Base-by-base conservation (phyloP, 2,329 filamentous ascomycete species). In the Pseudocercospora fuligena region DNA sequence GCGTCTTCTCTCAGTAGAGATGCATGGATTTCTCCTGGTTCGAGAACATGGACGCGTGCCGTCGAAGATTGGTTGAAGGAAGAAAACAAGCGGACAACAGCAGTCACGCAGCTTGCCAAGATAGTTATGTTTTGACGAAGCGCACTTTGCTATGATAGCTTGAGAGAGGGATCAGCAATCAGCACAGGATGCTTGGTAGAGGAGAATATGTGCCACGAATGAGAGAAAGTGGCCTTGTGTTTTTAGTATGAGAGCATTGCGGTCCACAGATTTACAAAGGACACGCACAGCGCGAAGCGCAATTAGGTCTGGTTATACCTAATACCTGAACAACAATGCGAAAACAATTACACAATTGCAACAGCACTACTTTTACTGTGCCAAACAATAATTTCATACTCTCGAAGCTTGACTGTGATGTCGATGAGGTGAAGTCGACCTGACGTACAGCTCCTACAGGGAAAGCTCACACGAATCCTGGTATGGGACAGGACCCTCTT, bases 121-220 rank as follows among this genome's bases (percentile, higher is more conserved):
- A 56, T 33, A 56, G 23, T 14, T 33, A 56, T 33, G 27, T 56
- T 27, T n/a, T 56, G 16, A 56, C 25, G 51, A 56, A 25, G 47
- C 47, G 19, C 47, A 51, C 3, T 51, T 25, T 51, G 51, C 51
- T 56, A 56, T 27, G 51, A 56, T 27, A 56, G 51, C 51, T 56
- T 11, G 51, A 56, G 51, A 16, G 23, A 56, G 51, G 27, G 51
- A 56, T 31, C 19, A 14, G 9, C 21, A 51, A 51, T 51, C 51
- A 56, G 51, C 51, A 56, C 51, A 56, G 51, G 51, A 29, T 56
- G 51, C 51, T 56, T 31, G 27, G 51, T 56, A 56, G 51, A 51
- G 19, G 9, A 14, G 21, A 25, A 27, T 5, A 14, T 27, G 9
- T 14, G 19, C 19, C 21, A 16, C 47, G 8, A 21, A 27, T 7